Base-by-base conservation (phyloP, 2,329 filamentous ascomycete species). In the Fusarium proliferatum region DNA sequence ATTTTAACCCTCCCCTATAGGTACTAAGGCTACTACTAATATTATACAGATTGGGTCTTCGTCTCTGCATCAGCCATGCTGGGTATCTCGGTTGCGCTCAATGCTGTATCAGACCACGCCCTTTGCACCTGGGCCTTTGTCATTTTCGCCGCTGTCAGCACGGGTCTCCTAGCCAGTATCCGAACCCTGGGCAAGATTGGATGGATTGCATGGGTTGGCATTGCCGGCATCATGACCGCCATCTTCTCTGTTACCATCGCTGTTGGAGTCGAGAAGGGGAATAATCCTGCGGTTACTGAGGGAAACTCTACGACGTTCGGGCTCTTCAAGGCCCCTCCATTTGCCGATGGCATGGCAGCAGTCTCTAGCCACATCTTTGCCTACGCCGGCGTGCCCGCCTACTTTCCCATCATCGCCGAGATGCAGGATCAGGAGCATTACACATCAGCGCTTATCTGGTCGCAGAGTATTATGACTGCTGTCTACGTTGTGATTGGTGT, bases 111-210 rank as follows among this genome's bases (percentile, higher is more conserved):
- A 0, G 69, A 72, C 0, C 82, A 84, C 61, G 82, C 73, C 16
- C 67, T 76, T n/a, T 84, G 82, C 61, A 84, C 83, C n/a, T 81
- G 82, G 3, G 65, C 81, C 26, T 84, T 84, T 45, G 81, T 83
- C 13, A 80, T 77, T 11, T 74, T 84, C 8, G 80, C 82, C 23
- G 78, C 76, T 41, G 30, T 76, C 23, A 56, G 76, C 26, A 68
- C 68, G 3, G 79, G 82, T 60, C 64, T 64, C 13, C 75, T 83
- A 19, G 78, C 79, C 9, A 80, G 78, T 45, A 78, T 81, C 43
- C 79, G 75, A 23, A 81, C 80, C 1, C 72, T 82, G 6, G 71
- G 76, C 45, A 74, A 74, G 23, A 74, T 82, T 16, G 77, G 72
- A 23, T 82, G 79, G 79, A 71, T 82, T 17, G 79, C 79, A 17